A percentile compares a stretch with the other conserved stretches of the same genome.
These are phyloP conservation scores for Chalaropsis thielavioides DNA, from an alignment of 2,329 filamentous ascomycete species.

Conservation along the genomic window DNA sequence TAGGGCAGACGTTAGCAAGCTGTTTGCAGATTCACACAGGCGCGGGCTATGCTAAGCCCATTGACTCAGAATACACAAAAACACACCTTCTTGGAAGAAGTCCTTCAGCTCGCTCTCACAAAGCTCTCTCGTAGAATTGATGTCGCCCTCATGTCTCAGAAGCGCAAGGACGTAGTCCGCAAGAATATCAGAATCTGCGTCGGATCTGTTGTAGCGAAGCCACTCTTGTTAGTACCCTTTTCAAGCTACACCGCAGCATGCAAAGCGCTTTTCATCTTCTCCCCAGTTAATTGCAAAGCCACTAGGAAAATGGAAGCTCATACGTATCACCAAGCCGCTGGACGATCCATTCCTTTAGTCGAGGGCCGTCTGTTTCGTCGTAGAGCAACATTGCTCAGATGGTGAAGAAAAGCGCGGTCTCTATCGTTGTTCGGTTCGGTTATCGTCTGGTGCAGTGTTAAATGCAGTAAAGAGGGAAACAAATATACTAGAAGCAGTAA, in stretches of 20 bases:
- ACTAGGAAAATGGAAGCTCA: slow-evolving; percentile 23
- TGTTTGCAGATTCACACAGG: neutral
- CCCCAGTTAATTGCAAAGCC: neutral
- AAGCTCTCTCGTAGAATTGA: slow-evolving; percentile 48
- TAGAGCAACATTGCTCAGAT: slow-evolving; percentile 38
- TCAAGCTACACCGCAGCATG: neutral
- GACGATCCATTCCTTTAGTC: slow-evolving; percentile 64
- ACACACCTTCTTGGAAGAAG: slow-evolving; percentile 51
- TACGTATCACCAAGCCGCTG: slow-evolving; percentile 63
- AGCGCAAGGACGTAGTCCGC: slow-evolving; percentile 75
- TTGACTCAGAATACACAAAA: slow-evolving; percentile 19
- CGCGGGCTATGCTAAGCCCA: slow-evolving; percentile 29
- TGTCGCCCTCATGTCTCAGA: slow-evolving; percentile 46
- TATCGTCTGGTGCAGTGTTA: neutral
- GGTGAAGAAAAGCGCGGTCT: slow-evolving; percentile 18
- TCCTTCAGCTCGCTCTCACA: slow-evolving; percentile 61
- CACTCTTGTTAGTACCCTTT: slow-evolving; percentile 11
- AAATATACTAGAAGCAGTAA: neutral
- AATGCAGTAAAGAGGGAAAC: neutral
- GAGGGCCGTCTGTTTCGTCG: slow-evolving; percentile 43
- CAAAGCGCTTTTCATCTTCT: neutral
- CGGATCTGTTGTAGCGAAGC: slow-evolving; percentile 39
- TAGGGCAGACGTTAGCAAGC: slow-evolving; percentile 15
- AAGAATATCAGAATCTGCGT: slow-evolving; percentile 67
- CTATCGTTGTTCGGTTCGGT: neutral